Conservation (phyloP, 352 stramenopile genomes). For the Pythium myriotylum region DNA sequence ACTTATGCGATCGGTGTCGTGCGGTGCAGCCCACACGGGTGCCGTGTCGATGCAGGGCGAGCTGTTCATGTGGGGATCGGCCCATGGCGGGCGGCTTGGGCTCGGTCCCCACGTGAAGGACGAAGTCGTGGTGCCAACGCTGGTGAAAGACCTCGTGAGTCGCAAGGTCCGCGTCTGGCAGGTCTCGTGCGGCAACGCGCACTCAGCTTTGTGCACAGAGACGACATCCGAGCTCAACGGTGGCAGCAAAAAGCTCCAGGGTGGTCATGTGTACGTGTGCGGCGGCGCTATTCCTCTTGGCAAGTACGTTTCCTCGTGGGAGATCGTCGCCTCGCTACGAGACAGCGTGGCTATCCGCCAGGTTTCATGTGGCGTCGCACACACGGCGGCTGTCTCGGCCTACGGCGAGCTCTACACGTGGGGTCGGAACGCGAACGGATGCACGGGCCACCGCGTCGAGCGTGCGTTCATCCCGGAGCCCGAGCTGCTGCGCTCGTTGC, state of each 20-base stretch:
- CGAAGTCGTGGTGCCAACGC: conserved; percentile 67
- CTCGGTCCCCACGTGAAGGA: conserved; percentile 74
- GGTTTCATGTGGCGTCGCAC: conserved; percentile 85
- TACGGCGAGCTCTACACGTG: conserved; percentile 93
- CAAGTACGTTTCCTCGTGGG: conserved; percentile 71
- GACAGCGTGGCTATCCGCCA: conserved; percentile 55
- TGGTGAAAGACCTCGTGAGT: conserved; percentile 76
- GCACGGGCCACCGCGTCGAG: conserved; percentile 80
- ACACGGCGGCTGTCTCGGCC: conserved; percentile 89
- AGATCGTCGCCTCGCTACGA: conserved; percentile 57
- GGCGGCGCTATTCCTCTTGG: conserved; percentile 85
- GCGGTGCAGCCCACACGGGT: conserved; percentile 82
- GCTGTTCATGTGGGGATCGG: conserved; percentile 91
- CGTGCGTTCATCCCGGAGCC: conserved; percentile 77
- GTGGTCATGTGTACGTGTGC: conserved; percentile 88
- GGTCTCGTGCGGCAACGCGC: conserved; percentile 67
- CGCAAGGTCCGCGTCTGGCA: conserved; percentile 78
- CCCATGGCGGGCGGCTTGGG: conserved; percentile 91
- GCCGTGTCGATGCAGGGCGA: conserved; percentile 68
- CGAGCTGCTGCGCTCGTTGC: conserved; percentile 74
- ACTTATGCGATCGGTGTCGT: conserved; percentile 81
- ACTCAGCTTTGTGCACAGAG: conserved; percentile 84
- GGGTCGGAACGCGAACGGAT: conserved; percentile 90
- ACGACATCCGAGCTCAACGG: conserved; percentile 56
- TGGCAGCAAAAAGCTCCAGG: conserved; percentile 64